These are phyloP conservation scores for Firmiana major DNA, from an alignment of 345 rosid species.

Conservation along the genomic window DNA sequence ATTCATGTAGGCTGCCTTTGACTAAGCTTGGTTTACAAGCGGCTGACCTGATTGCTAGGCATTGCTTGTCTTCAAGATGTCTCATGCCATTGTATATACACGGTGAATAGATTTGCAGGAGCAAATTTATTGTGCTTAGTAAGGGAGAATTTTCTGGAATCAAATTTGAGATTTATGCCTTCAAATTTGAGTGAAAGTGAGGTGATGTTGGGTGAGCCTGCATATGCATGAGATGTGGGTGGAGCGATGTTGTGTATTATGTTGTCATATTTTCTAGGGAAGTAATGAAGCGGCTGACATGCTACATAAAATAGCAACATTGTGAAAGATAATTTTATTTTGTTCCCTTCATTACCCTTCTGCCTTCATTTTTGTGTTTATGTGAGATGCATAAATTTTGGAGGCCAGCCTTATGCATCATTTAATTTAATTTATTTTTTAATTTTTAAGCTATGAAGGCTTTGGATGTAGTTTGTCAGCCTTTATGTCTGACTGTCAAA, in stretches of 20 bases:
- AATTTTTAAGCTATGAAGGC: neutral
- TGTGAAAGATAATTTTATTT: neutral
- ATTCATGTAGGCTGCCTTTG: constrained; percentile 10
- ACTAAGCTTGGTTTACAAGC: constrained; percentile 18
- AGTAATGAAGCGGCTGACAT: constrained; percentile 4
- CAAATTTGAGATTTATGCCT: constrained; percentile 10
- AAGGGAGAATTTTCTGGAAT: constrained; percentile 14
- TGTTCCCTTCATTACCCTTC: constrained; percentile 3
- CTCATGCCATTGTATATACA: neutral
- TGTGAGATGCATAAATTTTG: neutral
- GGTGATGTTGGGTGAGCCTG: constrained; percentile 10
- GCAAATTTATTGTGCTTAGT: constrained; percentile 9
- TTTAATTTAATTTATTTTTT: too few species aligned
- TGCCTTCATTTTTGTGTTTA: neutral
- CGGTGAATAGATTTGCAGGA: constrained; percentile 13
- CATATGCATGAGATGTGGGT: constrained; percentile 32
- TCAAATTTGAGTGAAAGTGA: constrained; percentile 12
- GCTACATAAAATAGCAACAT: constrained; percentile 2
- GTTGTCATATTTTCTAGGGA: constrained; percentile 11
- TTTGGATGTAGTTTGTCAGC: neutral
- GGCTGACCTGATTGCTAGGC: constrained; percentile 2
- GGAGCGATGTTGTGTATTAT: constrained; percentile 14
- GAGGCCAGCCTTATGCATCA: neutral
- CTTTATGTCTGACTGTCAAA: neutral
- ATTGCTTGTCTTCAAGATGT: constrained; percentile 11